Percentiles rank a stretch among this genome's conserved stretches.
These are phyloP conservation scores for Calamus simplicifolius DNA, from an alignment of 176 grass and related monocot genomes.

Conservation along the genomic window DNA sequence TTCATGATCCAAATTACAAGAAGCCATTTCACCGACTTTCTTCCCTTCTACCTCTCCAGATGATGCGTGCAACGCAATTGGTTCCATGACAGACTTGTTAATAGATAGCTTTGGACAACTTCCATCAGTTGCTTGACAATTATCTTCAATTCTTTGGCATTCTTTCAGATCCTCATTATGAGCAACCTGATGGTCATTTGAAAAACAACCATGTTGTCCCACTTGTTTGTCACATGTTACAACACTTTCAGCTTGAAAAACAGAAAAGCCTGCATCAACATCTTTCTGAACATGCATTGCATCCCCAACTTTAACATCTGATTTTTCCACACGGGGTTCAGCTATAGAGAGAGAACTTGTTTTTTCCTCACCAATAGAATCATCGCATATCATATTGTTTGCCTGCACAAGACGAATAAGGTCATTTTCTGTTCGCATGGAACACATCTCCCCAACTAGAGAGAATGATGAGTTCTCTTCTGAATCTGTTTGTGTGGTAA, in stretches of 20 bases:
- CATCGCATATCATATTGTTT: background rate
- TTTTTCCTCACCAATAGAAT: conserved; percentile 4
- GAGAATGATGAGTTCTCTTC: conserved; percentile 6
- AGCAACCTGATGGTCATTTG: conserved; percentile 2
- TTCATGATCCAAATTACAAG: no score
- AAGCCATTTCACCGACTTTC: no score
- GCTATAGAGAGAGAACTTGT: no score
- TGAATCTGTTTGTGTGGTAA: conserved; percentile 2
- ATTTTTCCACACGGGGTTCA: no score
- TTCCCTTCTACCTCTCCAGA: no score
- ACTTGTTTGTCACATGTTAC: conserved; percentile 3
- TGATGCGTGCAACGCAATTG: no score
- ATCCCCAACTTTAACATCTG: background rate
- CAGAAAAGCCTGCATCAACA: background rate
- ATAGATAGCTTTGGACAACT: no score
- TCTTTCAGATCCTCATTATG: no score
- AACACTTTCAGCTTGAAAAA: background rate
- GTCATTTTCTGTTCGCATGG: conserved; percentile 1
- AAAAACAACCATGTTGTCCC: background rate
- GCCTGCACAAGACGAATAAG: background rate
- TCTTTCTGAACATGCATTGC: background rate
- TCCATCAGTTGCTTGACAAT: no score
- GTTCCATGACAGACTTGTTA: no score
- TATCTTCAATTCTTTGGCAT: no score
- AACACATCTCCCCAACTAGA: background rate